Percentiles rank a stretch among this genome's conserved stretches.
Conservation (phyloP, 1,139 yeast species). For the Meyerozyma smithsonii region DNA sequence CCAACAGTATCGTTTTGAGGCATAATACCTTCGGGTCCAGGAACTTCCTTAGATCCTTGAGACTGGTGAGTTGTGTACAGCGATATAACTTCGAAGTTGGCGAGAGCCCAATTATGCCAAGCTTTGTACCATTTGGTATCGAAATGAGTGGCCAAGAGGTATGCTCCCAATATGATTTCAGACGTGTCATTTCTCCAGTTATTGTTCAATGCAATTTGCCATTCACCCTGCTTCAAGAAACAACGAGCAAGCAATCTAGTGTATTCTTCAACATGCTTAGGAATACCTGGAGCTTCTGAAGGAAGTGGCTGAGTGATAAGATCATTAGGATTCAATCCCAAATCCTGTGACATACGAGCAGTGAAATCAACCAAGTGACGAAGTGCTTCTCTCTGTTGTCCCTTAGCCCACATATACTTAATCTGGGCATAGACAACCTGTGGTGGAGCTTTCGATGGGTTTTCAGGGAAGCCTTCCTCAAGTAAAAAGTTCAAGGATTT, state of each 20-base stretch:
- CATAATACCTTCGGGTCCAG: conserved; percentile 20
- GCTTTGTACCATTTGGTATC: conserved; percentile 95
- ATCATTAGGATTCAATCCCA: conserved; percentile 75
- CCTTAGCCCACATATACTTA: conserved; percentile 96
- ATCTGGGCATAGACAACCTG: conserved; percentile 95
- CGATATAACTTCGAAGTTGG: conserved; percentile 92
- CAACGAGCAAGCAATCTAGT: conserved; percentile 90
- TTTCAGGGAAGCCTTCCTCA: conserved; percentile 55
- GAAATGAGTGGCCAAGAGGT: conserved; percentile 88
- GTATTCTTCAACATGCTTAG: conserved; percentile 75
- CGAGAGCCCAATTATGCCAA: conserved; percentile 99
- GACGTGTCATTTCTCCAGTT: conserved; percentile 82
- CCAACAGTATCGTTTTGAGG: conserved; percentile 22
- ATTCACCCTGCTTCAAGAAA: conserved; percentile 95
- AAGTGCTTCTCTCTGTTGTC: conserved; percentile 82
- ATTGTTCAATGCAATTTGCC: conserved; percentile 81
- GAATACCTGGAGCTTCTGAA: conserved; percentile 65
- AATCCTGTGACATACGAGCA: conserved; percentile 81
- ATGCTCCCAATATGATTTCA: conserved; percentile 82
- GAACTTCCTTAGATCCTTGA: conserved; percentile 14
- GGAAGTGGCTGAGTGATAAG: conserved; percentile 87
- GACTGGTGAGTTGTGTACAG: conserved; percentile 42
- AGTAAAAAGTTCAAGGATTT: conserved; percentile 77
- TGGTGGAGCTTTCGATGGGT: conserved; percentile 82
- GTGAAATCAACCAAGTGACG: conserved; percentile 86